Percentiles rank a stretch among this genome's conserved stretches.
Conservation (phyloP, 1,284 basidiomycete genomes). For the Vanrija humicola region DNA sequence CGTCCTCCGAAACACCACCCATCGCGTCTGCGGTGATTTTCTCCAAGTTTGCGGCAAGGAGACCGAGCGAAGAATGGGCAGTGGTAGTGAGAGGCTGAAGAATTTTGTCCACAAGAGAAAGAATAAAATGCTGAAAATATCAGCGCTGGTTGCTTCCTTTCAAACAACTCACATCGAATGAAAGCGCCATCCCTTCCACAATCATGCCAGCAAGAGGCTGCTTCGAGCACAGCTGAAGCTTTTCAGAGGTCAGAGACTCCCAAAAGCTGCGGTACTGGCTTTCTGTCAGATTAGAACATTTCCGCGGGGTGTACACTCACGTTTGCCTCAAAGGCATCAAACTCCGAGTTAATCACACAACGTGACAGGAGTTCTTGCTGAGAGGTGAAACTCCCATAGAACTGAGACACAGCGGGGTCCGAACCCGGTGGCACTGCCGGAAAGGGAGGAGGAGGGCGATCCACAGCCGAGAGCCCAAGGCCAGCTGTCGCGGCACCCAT, state of each 20-base stretch:
- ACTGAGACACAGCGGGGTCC: conserved; percentile 11
- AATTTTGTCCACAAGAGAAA: conserved; percentile 26
- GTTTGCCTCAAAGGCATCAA: conserved; percentile 34
- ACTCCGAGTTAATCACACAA: conserved; percentile 22
- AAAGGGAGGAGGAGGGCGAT: conserved; percentile 23
- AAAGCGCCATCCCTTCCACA: conserved; percentile 14
- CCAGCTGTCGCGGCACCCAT: conserved; percentile 3
- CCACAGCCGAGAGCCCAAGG: not conserved
- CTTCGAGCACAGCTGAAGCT: conserved; percentile 20
- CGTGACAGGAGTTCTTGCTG: conserved; percentile 30
- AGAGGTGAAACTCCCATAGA: conserved; percentile 34
- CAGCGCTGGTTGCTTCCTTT: not conserved
- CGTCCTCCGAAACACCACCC: conserved; percentile 16
- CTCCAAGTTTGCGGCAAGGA: conserved; percentile 29
- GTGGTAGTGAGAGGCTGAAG: conserved; percentile 14
- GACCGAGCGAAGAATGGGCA: conserved; percentile 19
- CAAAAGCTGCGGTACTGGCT: conserved; percentile 35
- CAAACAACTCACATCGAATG: conserved; percentile 9
- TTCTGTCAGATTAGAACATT: not conserved
- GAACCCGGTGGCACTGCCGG: conserved; percentile 19
- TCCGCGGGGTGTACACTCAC: conserved; percentile 17
- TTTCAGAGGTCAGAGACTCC: conserved; percentile 18
- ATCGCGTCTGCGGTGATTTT: conserved; percentile 28
- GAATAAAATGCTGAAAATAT: conserved; percentile 26
- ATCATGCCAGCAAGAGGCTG: conserved; percentile 13